Evolutionary conservation across 2,329 filamentous ascomycete genomes (phyloP), one percentile per base, ranked within the genome.

Genomic region (Sarocladium oryzae): DNA sequence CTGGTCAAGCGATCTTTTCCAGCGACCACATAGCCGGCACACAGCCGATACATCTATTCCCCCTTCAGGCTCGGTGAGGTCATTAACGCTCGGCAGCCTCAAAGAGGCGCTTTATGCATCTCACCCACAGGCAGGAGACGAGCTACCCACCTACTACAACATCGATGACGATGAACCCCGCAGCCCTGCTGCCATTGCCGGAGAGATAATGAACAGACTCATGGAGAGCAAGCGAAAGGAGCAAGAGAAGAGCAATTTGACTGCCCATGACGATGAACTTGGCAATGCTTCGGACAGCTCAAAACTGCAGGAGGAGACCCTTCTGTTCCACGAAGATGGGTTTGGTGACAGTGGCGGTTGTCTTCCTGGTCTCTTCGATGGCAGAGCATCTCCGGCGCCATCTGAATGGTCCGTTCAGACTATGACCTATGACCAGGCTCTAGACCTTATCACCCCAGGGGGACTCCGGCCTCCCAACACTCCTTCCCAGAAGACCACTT

Each of bases 41-140:
- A 76, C 74, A 0, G 66, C 72, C 2, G 69, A 67, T 33, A 77
- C 74, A 0, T 77, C 74, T 0, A 59, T 77, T 28, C 30, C 46
- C 13, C 46, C 46, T 10, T 36, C 46, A 2, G 21, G 46, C 20
- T 49, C 46, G 4, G 32, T 49, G 5, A 36, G 20, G 32, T 49
- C 46, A 4, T 18, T 49, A 18, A 35, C 33, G 11, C 46, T 49
- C 15, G 46, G 33, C 3, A 24, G 8, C 11, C 16, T 9, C 2
- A 37, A 24, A 18, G 46, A 49, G 36, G 18, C 20, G 6, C 18
- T 33, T 9, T 48, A 30, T 15, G 5, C 21, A n/a, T 20, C 21
- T 11, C 16, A 40, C 18, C 4, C 11, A 9, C 21, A 15, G n/a
- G 10, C 13, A 26, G 40, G 26, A 11, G 16, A 21, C 20, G 24